Base-by-base conservation (phyloP, 208 protist species). In the Crithidia fasciculata region DNA sequence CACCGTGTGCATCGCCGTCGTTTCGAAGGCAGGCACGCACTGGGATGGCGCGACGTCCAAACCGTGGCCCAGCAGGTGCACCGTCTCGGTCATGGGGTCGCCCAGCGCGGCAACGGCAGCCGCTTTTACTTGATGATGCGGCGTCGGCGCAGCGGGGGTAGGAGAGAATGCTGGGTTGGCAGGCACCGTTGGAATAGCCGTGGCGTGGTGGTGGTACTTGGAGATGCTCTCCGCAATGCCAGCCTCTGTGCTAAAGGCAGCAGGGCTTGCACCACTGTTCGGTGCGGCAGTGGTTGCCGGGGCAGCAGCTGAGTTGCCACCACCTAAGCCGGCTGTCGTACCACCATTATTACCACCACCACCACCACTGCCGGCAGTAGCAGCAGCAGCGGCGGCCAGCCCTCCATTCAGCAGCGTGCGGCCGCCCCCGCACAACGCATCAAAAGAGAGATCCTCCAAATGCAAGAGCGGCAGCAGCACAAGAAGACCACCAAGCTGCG, bases 401-500 rank as follows among this genome's bases (percentile, higher is more conserved):
- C 72, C 61, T 8, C 54, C 50, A 41, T 58, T 63, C 39, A 80
- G 43, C 50, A 69, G 19, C 19, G 68, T 60, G 15, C 74, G 74
- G 10, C 72, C 54, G 16, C 64, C 43, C 19, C 71, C 55, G 64
- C 67, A 70, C 19, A 95, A 65, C 49, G 90, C 87, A 57, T 96
- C 92, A 69, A 96, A 89, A 5, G 75, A 70, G 44, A 96, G 80
- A 39, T 96, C 92, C 40, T 86, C 76, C 6, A 88, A 84, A 47
- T 74, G 82, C 15, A 96, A 79, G 55, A 90, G 74, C 28, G 92
- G 89, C 40, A 80, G 68, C 62, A 74, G 16, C 43, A 80, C 67
- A 6, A 80, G 68, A 10, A 71, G 68, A 16, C 74, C 74, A 59
- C 74, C 74, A 13, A 80, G 68, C 47, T 71, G 68, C 7, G 74